phyloP scores from a whole-genome alignment of 305 asterid genomes.

The Plantago lanceolata region DNA sequence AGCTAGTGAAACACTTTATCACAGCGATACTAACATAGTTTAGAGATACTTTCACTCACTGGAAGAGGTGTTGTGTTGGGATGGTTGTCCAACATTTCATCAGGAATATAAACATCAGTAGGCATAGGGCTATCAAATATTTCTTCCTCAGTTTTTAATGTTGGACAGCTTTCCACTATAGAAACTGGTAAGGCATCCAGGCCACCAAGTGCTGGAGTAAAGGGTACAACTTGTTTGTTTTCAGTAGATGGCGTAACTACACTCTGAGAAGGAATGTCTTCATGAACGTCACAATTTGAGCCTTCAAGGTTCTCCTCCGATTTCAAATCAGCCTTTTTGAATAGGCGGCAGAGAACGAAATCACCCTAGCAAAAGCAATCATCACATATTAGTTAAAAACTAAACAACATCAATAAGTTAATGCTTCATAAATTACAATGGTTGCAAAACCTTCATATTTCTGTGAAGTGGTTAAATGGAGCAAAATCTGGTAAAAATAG shows the following conservation, averaged over 20 bases:
- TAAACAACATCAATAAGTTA: neutral
- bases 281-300: slow-evolving; percentile 35
- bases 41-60: slow-evolving; percentile 35
- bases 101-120: slow-evolving; percentile 32
- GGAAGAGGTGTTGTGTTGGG: slow-evolving; percentile 33
- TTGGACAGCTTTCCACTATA: slow-evolving; percentile 32
- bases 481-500: too few species aligned
- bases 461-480: too few species aligned
- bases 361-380: slow-evolving; percentile 49
- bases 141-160: slow-evolving; percentile 25
- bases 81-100: slow-evolving; percentile 34
- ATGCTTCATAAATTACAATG: too few species aligned
- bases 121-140: slow-evolving; percentile 31
- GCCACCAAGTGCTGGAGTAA: slow-evolving; percentile 24
- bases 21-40: too few species aligned
- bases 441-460: too few species aligned
- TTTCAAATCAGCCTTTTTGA: slow-evolving; percentile 66
- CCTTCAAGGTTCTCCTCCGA: slow-evolving; percentile 45
- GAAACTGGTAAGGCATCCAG: slow-evolving; percentile 18
- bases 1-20: too few species aligned
- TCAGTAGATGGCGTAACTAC: slow-evolving; percentile 31
- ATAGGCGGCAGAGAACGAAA: slow-evolving; percentile 81
- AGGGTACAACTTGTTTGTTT: slow-evolving; percentile 31
- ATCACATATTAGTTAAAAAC: slow-evolving; percentile 9
- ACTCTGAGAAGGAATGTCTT: slow-evolving; percentile 34